Conservation (phyloP, 1,139 yeast genomes). For the Hanseniaspora gamundiae region DNA sequence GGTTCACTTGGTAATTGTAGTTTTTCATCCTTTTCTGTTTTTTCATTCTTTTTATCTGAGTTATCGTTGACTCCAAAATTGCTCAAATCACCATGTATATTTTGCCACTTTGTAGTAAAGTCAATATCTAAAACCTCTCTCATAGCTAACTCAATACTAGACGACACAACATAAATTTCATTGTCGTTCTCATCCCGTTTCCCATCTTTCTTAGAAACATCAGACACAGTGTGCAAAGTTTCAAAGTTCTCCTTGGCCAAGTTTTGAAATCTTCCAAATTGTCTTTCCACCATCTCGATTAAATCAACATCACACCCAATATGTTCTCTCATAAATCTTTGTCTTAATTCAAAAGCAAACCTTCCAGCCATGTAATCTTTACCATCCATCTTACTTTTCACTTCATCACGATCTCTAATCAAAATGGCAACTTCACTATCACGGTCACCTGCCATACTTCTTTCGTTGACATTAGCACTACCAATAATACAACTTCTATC, state of each 20-base stretch:
- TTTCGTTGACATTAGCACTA: conserved; percentile 89
- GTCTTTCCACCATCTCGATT: conserved; percentile 71
- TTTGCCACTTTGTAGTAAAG: conserved; percentile 37
- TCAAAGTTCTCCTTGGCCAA: conserved; percentile 34
- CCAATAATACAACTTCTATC: conserved; percentile 90
- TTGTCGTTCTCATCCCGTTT: too few relatives aligned
- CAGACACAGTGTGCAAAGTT: conserved; percentile 14
- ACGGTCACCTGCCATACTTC: conserved; percentile 86
- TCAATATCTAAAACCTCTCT: conserved; percentile 44
- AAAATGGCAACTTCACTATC: conserved; percentile 92
- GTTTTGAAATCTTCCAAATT: conserved; percentile 48
- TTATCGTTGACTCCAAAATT: conserved; percentile 18
- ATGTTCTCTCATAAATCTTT: conserved; percentile 93
- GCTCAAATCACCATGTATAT: conserved; percentile 9
- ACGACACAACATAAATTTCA: conserved; percentile 33
- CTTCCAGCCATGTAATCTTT: conserved; percentile 68
- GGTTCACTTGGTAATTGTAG: conserved; percentile 3
- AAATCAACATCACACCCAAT: conserved; percentile 87
- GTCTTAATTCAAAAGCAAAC: conserved; percentile 81
- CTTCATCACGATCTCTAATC: conserved; percentile 69
- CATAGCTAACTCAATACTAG: conserved; percentile 65
- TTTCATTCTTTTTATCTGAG: conserved; percentile 24
- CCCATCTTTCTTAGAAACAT: conserved; percentile 2
- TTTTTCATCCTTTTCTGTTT: background rate
- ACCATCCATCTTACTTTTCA: conserved; percentile 72